Evolutionary conservation across 2,329 filamentous ascomycete genomes (phyloP).

Genomic region (Didymella sp.): DNA sequence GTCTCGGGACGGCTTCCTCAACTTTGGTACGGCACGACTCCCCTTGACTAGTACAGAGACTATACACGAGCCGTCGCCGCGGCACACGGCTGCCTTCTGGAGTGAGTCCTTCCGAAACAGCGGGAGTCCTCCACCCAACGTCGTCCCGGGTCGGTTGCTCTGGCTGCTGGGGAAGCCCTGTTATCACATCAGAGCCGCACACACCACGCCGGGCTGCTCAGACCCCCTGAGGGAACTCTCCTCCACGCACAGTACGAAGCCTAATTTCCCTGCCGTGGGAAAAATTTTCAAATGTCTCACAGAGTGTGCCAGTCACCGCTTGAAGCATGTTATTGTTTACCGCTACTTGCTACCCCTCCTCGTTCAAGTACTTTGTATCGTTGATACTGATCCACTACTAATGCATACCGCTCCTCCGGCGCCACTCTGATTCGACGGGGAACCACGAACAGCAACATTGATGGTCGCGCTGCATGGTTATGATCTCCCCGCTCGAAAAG

Average conservation of each 20-base stretch:
- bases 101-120: slow-evolving; percentile 35
- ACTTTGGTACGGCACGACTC: slow-evolving; percentile 16
- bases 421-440: slow-evolving; percentile 41
- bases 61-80: slow-evolving; percentile 36
- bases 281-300: slow-evolving; percentile 46
- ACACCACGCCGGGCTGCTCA: slow-evolving; percentile 33
- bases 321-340: slow-evolving; percentile 44
- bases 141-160: slow-evolving; percentile 35
- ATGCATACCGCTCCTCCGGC: slow-evolving; percentile 38
- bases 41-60: slow-evolving; percentile 27
- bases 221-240: slow-evolving; percentile 36
- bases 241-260: slow-evolving; percentile 33
- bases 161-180: slow-evolving; percentile 41
- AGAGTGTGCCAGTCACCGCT: slow-evolving; percentile 33
- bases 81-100: slow-evolving; percentile 31
- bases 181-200: slow-evolving; percentile 45
- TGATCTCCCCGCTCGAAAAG: slow-evolving; percentile 39
- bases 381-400: slow-evolving; percentile 35
- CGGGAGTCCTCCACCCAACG: slow-evolving; percentile 41
- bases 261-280: slow-evolving; percentile 48
- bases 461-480: slow-evolving; percentile 37
- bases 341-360: slow-evolving; percentile 39
- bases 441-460: slow-evolving; percentile 43
- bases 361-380: slow-evolving; percentile 5
- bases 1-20: slow-evolving; percentile 22